A percentile compares a stretch with the other conserved stretches of the same genome.
These are phyloP conservation scores for Immersiporthe knoxdaviesiana DNA, from an alignment of 2,329 filamentous ascomycete genomes.

Conservation along the genomic window DNA sequence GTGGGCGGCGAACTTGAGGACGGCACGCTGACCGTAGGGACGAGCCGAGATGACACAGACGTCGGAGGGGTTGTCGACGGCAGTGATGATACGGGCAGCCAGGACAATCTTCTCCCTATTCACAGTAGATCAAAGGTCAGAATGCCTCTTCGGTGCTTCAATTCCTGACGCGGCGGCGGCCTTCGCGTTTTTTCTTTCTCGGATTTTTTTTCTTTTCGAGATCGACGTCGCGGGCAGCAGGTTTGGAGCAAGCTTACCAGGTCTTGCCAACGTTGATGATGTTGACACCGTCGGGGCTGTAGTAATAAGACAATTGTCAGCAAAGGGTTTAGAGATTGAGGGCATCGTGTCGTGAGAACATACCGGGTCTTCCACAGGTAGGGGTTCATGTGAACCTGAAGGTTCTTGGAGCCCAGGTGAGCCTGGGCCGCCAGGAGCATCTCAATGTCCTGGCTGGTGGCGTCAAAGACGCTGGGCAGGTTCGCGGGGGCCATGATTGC, in stretches of 20 bases:
- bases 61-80: slow-evolving; percentile 99
- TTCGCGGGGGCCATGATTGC: slow-evolving; percentile 84
- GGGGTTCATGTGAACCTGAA: slow-evolving; percentile 98
- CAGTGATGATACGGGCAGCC: slow-evolving; percentile 96
- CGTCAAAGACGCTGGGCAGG: slow-evolving; percentile 94
- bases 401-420: slow-evolving; percentile 98
- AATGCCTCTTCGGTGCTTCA: background rate
- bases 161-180: background rate
- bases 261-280: slow-evolving; percentile 99
- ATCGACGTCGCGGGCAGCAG: slow-evolving; percentile 3
- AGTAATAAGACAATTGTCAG: slow-evolving; percentile 44
- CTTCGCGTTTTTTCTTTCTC: slow-evolving; percentile 9
- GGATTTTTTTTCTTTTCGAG: slow-evolving; percentile 5
- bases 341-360: background rate
- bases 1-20: slow-evolving; percentile 99
- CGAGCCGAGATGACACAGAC: slow-evolving; percentile 99
- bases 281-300: slow-evolving; percentile 96
- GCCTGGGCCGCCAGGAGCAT: slow-evolving; percentile 96
- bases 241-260: slow-evolving; percentile 69
- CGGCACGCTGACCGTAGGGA: slow-evolving; percentile 98
- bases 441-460: slow-evolving; percentile 98
- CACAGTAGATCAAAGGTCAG: slow-evolving; percentile 10
- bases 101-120: slow-evolving; percentile 99
- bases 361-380: slow-evolving; percentile 87
- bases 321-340: background rate